Evolutionary conservation across 116 monocot species (phyloP), one percentile per base, ranked within the genome.

Genomic region (Thalassia testudinum): DNA sequence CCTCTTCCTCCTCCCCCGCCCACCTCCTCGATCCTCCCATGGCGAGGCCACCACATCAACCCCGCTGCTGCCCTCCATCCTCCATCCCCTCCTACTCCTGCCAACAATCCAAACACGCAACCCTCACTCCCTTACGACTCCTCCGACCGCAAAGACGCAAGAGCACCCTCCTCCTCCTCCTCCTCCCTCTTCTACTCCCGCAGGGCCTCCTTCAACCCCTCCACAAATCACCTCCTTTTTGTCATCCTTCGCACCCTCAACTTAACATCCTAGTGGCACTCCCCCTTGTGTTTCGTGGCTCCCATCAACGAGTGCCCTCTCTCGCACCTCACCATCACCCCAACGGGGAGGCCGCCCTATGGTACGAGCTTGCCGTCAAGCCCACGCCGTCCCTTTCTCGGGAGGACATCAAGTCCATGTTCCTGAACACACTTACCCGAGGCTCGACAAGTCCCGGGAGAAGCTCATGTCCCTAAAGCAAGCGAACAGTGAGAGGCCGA

Each of bases 351-450:
- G 89, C 89, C 26, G 70, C 74, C 24, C 77, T 80, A 25, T 89
- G 89, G 89, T 82, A 82, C 79, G 88, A 88, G 19, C 74, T 89
- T 60, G 17, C 30, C 30, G 59, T 75, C 12, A 70, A 75, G 24
- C 70, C 77, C 27, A 29, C 22, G 14, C 24, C 65, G 26, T 30
- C 71, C 0, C 83, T 83, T 83, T 48, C 54, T 16, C 62, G 63
- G 1, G 37, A 72, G 37, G 56, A 69, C 12, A 21, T 34, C 48
- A 62, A 71, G 18, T 26, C 64, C 25, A 47, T 56, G 30, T 89
- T 89, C 71, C 54, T 83, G 25, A 21, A 21, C 3, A 58, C 74
- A 25, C 75, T 29, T 89, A 69, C 67, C 75, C 10, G 22, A 38
- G 52, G 70, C 66, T 71, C 14, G 66, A 85, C 29, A 28, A 50